Conservation (phyloP, 192 early-diverging fungal genomes). For the Glomus cerebriforme region DNA sequence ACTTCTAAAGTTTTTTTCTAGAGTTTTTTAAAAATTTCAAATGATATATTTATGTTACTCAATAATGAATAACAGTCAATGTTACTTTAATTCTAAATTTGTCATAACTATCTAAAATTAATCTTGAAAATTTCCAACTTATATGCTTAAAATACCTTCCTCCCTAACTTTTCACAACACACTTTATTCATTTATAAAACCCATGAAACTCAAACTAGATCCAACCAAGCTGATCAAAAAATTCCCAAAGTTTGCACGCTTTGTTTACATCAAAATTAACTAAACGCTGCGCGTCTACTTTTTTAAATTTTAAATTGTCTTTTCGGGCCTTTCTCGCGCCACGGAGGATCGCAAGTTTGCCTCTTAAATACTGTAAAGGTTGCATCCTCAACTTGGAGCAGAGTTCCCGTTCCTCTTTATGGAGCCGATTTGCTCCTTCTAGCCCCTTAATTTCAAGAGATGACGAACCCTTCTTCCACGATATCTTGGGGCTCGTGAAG, state of each 20-base stretch:
- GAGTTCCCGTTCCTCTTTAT: not conserved
- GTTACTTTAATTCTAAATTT: no score
- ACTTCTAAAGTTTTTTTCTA: no score
- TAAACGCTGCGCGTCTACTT: conserved; percentile 88
- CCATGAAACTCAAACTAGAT: conserved; percentile 36
- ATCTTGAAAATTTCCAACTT: no score
- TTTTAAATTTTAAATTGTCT: conserved; percentile 60
- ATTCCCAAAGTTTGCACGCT: conserved; percentile 83
- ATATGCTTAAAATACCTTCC: no score
- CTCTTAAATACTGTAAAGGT: not conserved
- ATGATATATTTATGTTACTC: no score
- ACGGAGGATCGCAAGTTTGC: not conserved
- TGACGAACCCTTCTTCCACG: not conserved
- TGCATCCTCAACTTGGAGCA: not conserved
- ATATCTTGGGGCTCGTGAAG: not conserved
- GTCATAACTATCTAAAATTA: no score
- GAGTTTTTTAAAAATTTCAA: no score
- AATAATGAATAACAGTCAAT: no score
- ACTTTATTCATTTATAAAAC: no score
- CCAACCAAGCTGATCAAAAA: conserved; percentile 88
- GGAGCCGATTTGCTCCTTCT: not conserved
- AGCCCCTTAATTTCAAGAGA: not conserved
- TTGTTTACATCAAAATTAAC: conserved; percentile 96
- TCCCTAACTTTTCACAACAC: no score
- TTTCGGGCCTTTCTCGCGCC: not conserved